Evolutionary conservation across 306 rosid species (phyloP).

Genomic region (Lathyrus oleraceus): DNA sequence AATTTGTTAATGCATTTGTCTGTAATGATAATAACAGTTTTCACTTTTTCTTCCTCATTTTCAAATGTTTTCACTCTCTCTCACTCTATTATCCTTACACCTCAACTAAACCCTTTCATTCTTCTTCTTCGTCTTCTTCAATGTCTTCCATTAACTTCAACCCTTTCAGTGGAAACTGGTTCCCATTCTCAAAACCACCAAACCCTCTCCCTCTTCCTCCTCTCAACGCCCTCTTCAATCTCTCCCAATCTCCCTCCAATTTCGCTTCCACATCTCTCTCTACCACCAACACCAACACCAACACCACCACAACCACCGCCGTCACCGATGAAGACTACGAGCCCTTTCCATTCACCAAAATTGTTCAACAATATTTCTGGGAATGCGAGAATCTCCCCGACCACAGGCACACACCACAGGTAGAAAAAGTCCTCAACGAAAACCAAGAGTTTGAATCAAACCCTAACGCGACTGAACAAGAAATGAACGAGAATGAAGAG

Average conservation of each 20-base stretch:
- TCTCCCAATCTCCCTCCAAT: slow-evolving; percentile 43
- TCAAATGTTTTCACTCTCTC: not conserved
- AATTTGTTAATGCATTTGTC: too few species aligned
- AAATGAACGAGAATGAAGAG: slow-evolving; percentile 57
- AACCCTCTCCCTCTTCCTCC: slow-evolving; percentile 56
- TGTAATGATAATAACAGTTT: too few species aligned
- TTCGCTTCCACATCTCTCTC: slow-evolving; percentile 69
- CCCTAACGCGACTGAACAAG: slow-evolving; percentile 68
- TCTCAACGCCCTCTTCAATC: slow-evolving; percentile 36
- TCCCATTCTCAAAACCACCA: slow-evolving; percentile 63
- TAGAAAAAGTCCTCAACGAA: slow-evolving; percentile 60
- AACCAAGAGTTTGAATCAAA: slow-evolving; percentile 51
- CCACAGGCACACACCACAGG: slow-evolving; percentile 70
- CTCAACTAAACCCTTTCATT: not conserved
- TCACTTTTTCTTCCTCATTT: too few species aligned
- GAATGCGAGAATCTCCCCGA: slow-evolving; percentile 70
- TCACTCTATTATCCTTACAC: slow-evolving; percentile 2
- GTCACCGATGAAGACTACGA: not conserved
- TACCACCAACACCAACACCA: slow-evolving; percentile 42
- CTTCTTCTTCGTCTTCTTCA: not conserved
- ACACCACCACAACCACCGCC: slow-evolving; percentile 41
- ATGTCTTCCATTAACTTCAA: slow-evolving; percentile 92
- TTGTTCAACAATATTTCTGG: slow-evolving; percentile 67
- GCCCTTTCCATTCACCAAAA: slow-evolving; percentile 52
- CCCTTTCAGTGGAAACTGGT: slow-evolving; percentile 78